A percentile compares a stretch with the other conserved stretches of the same genome.
Conservation (phyloP, 2,329 filamentous ascomycete genomes). For the Fusarium duplospermum region DNA sequence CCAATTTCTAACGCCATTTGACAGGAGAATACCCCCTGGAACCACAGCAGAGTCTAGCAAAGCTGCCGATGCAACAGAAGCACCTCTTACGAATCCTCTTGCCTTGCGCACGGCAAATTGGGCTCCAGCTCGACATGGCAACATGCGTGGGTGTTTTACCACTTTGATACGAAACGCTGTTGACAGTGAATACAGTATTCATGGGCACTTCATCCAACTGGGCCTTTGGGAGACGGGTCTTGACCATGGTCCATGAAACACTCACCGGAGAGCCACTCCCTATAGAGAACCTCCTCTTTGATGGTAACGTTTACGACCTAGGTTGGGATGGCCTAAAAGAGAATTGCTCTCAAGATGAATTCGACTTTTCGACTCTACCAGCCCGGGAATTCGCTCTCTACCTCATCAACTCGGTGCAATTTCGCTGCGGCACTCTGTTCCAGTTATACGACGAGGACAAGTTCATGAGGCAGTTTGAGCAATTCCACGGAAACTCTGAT, state of each 20-base stretch:
- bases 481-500: constrained; percentile 38
- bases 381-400: constrained; percentile 63
- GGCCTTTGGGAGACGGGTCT: constrained; percentile 6
- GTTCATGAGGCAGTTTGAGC: constrained; percentile 53
- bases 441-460: constrained; percentile 63
- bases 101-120: neutral
- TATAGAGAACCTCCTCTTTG: constrained; percentile 1
- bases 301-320: constrained; percentile 6
- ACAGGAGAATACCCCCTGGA: neutral
- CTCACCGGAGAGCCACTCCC: neutral
- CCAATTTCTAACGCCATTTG: fast-evolving
- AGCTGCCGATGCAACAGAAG: neutral
- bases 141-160: neutral
- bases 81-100: neutral
- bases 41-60: neutral
- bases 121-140: neutral
- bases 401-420: constrained; percentile 65
- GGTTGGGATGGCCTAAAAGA: neutral
- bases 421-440: constrained; percentile 63
- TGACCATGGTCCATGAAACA: constrained; percentile 3
- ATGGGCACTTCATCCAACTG: constrained; percentile 16
- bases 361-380: constrained; percentile 47
- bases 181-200: neutral
- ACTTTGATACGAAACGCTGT: fast-evolving
- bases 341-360: neutral